Conservation (phyloP, 1,139 yeast species). For the Sugiyamaella xylanicola region DNA sequence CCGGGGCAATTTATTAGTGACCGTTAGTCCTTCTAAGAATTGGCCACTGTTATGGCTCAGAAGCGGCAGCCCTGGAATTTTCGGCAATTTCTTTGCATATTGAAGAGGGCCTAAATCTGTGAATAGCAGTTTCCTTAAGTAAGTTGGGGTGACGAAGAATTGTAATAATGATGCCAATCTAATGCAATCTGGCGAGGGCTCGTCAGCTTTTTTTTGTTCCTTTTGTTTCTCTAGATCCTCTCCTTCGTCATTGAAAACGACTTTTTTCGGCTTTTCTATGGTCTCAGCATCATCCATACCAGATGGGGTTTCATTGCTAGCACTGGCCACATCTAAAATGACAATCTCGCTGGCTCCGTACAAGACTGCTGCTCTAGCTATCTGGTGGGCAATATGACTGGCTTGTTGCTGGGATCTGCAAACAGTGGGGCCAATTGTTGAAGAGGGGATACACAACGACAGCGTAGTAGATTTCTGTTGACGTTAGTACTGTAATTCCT, state of each 20-base stretch:
- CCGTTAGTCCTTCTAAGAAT: conserved; percentile 70
- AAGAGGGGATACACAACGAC: conserved; percentile 34
- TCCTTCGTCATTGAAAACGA: conserved; percentile 33
- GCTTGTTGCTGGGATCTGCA: conserved; percentile 71
- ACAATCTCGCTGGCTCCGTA: conserved; percentile 74
- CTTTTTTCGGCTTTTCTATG: conserved; percentile 32
- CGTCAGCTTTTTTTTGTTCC: conserved; percentile 25
- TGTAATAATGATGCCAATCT: conserved; percentile 73
- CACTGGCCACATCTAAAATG: conserved; percentile 48
- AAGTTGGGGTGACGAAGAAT: conserved; percentile 84
- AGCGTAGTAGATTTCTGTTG: conserved; percentile 51
- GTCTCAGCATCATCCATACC: conserved; percentile 30
- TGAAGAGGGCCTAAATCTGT: conserved; percentile 54
- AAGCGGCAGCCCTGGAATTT: conserved; percentile 71
- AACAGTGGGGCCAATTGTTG: conserved; percentile 66
- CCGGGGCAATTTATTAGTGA: conserved; percentile 40
- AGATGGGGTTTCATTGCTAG: too few species aligned
- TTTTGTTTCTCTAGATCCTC: conserved; percentile 25
- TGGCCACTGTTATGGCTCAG: conserved; percentile 50
- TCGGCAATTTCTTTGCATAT: conserved; percentile 71
- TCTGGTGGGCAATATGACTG: conserved; percentile 71
- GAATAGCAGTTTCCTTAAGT: conserved; percentile 67
- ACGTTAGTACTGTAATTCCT: conserved; percentile 10
- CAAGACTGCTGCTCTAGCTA: conserved; percentile 72
- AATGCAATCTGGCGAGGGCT: conserved; percentile 48